A percentile compares a stretch with the other conserved stretches of the same genome.
Evolutionary conservation across 768 basidiomycete species (phyloP).

Genomic region (Inosperma sp.): DNA sequence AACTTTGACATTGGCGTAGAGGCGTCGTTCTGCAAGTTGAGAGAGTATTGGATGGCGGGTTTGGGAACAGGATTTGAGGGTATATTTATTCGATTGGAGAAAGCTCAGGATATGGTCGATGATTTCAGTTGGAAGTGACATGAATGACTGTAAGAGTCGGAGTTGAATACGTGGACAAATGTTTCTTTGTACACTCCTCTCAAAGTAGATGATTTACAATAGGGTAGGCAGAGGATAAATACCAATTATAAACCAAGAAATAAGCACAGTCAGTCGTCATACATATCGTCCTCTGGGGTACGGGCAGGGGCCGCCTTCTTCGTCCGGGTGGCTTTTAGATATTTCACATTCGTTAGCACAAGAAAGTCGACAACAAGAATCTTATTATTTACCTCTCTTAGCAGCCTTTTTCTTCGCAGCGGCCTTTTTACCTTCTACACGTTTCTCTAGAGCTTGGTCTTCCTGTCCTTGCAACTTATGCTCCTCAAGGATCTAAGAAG

Average conservation of each 20-base stretch:
- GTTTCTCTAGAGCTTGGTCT: constrained; percentile 85
- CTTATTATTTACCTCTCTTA: constrained; percentile 33
- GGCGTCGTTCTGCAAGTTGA: too few species aligned
- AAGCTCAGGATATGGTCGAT: too few species aligned
- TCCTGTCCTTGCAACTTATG: constrained; percentile 82
- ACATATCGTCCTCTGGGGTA: constrained; percentile 24
- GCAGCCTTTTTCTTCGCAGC: constrained; percentile 70
- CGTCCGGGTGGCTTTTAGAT: constrained; percentile 16
- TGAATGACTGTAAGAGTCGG: too few species aligned
- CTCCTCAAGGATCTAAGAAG: constrained; percentile 72
- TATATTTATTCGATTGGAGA: too few species aligned
- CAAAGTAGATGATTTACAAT: too few species aligned
- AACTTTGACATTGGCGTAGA: too few species aligned
- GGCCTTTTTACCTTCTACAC: constrained; percentile 79
- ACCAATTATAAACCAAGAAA: neutral
- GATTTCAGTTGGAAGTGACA: too few species aligned
- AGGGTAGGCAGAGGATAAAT: too few species aligned
- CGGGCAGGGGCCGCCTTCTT: constrained; percentile 19
- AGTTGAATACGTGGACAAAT: too few species aligned
- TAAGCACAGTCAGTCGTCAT: constrained; percentile 4
- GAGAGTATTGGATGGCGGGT: too few species aligned
- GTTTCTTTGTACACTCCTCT: too few species aligned
- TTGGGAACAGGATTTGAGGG: too few species aligned
- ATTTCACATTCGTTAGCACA: neutral
- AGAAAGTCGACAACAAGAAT: neutral